Evolutionary conservation across 1,284 basidiomycete genomes (phyloP).

Genomic region (Gomphus bonarii): DNA sequence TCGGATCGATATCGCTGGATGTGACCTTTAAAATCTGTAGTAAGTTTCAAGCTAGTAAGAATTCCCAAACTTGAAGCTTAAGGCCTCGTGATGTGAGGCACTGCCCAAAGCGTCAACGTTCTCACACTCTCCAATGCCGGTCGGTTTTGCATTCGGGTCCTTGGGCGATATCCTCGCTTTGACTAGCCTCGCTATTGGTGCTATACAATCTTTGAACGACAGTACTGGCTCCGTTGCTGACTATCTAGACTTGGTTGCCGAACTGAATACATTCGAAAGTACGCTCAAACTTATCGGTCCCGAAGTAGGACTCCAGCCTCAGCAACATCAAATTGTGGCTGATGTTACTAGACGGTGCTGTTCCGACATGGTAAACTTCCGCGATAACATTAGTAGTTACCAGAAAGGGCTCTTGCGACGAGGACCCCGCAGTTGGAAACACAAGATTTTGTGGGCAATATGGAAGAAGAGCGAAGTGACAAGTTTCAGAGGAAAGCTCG

Average conservation of each 20-base stretch:
- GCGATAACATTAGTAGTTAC: not conserved
- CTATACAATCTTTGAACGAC: not conserved
- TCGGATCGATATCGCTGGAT: no score
- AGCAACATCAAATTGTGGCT: not conserved
- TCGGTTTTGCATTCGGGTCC: not conserved
- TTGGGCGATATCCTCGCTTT: not conserved
- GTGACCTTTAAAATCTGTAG: no score
- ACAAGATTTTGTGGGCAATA: not conserved
- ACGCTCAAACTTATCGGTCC: not conserved
- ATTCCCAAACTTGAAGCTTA: no score
- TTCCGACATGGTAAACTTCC: not conserved
- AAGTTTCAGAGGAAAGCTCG: not conserved
- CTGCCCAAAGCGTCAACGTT: no score
- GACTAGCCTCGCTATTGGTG: no score
- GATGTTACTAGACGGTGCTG: not conserved
- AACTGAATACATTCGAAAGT: not conserved
- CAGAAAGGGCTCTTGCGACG: not conserved
- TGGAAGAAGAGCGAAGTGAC: not conserved
- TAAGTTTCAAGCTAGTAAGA: no score
- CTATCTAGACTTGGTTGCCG: not conserved
- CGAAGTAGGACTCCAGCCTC: not conserved
- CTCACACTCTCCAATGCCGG: not conserved
- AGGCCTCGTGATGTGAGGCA: no score
- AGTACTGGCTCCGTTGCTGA: not conserved
- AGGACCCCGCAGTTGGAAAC: not conserved